Base-by-base conservation (phyloP, 2,329 filamentous ascomycete genomes). In the Zymoseptoria passerinii region DNA sequence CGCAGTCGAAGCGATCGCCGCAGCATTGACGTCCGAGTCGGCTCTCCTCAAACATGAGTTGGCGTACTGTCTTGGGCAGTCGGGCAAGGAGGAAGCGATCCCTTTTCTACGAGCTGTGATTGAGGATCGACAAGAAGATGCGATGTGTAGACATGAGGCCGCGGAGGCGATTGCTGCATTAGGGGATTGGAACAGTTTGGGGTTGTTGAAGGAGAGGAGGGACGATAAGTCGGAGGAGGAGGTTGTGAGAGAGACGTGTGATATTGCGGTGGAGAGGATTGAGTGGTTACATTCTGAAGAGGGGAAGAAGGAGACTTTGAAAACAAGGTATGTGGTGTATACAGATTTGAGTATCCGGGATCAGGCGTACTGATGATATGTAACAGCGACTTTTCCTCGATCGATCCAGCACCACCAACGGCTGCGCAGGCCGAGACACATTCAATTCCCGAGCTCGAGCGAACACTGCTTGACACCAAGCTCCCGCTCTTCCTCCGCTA, bases 111-210 rank as follows among this genome's bases (percentile, higher is more conserved):
- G 86, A 58, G 75, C 80, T 10, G 90, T 95, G 13, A 79, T 97
- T 58, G 82, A 88, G 65, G 83, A 97, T 73, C 77, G 85, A 63
- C 72, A 83, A n/a, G 90, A 97, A 75, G 92, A 97, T 77, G 76
- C 88, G 44, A 99, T 99, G 92, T 95, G 90, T 74, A 83, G 94
- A 66, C 94, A 99, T 69, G 94, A 99, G 78, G 92, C 94, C 16
- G 94, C 92, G 2, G 94, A 99, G 78, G 94, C 94, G 2, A 80
- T 99, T 13, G 94, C 90, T 10, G 94, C 94, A 9, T 78, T 99
- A 61, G 90, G 90, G 3, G 85, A 92, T 71, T 76, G 79, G 28
- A 81, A 81, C 3, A 92, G 89, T 70, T 73, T 99, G 70, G 83
- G 84, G 2, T 75, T 97, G 35, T 77, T 99, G 64, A 83, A 81